Percentiles rank a stretch among this genome's conserved stretches.
These are phyloP conservation scores for Phytophthora boehmeriae DNA, from an alignment of 352 stramenopile genomes.

Conservation along the genomic window DNA sequence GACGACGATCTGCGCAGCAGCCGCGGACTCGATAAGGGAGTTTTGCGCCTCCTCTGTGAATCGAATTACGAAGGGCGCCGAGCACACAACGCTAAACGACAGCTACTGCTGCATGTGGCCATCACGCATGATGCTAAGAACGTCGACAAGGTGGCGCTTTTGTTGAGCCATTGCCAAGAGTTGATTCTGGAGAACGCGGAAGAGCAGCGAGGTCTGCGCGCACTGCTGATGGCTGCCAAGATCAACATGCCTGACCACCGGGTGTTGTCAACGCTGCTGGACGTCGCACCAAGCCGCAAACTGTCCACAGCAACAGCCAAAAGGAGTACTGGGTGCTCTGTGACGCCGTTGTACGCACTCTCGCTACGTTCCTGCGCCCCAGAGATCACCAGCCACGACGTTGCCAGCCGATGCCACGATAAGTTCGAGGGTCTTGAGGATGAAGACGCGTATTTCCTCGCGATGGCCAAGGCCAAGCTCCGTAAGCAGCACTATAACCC, in stretches of 20 bases:
- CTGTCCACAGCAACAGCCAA: conserved; percentile 1
- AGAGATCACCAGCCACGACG: conserved; percentile 21
- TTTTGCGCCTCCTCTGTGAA: conserved; percentile 36
- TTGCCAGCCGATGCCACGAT: conserved; percentile 34
- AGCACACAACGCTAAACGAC: conserved; percentile 45
- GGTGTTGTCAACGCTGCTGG: conserved; percentile 45
- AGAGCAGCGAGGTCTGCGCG: conserved; percentile 46
- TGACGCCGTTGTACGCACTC: conserved; percentile 62
- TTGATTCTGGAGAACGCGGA: conserved; percentile 31
- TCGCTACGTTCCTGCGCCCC: conserved; percentile 38
- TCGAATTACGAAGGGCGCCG: conserved; percentile 37
- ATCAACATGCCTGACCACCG: conserved; percentile 28
- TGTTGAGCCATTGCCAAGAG: conserved; percentile 44
- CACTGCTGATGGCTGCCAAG: conserved; percentile 53
- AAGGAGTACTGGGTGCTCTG: conserved; percentile 8
- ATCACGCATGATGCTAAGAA: conserved; percentile 31
- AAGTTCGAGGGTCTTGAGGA: conserved; percentile 64
- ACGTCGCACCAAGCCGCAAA: conserved; percentile 36
- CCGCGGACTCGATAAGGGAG: conserved; percentile 19
- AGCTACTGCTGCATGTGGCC: conserved; percentile 59
- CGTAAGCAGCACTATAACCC: conserved; percentile 60
- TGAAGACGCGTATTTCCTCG: conserved; percentile 57
- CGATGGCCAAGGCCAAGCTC: conserved; percentile 63
- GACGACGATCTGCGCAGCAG: conserved; percentile 43
- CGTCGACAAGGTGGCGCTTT: conserved; percentile 24